A percentile compares a stretch with the other conserved stretches of the same genome.
Conservation (phyloP, 108 stramenopile species). For the Cyclotella atomus region DNA sequence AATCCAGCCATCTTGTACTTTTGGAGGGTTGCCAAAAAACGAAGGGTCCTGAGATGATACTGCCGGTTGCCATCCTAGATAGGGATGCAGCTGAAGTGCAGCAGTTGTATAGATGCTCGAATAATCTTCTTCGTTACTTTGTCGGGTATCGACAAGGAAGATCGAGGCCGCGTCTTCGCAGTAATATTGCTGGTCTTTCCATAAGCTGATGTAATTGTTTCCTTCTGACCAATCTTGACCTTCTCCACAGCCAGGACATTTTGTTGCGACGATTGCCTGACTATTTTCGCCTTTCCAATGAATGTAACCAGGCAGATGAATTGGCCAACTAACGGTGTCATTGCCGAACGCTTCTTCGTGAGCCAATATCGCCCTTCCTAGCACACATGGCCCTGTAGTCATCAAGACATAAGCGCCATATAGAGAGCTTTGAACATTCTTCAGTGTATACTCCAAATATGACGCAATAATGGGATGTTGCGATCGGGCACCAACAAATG, state of each 20-base stretch:
- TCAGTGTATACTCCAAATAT: neutral
- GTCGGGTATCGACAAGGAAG: constrained; percentile 2
- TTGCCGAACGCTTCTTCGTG: neutral
- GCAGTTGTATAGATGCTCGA: constrained; percentile 18
- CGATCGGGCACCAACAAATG: constrained; percentile 16
- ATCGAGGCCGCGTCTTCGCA: constrained; percentile 20
- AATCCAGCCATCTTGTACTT: constrained; percentile 50
- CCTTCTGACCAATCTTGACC: constrained; percentile 13
- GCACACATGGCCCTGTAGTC: constrained; percentile 6
- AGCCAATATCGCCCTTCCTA: neutral
- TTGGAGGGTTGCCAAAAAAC: constrained; percentile 36
- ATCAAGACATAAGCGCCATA: neutral
- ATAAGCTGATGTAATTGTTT: constrained; percentile 14
- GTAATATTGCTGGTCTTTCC: constrained; percentile 5
- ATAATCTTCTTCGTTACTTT: neutral
- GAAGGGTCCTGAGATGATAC: constrained; percentile 17
- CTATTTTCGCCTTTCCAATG: neutral
- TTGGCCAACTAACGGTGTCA: neutral
- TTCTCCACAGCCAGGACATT: constrained; percentile 18
- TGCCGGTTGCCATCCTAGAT: constrained; percentile 70
- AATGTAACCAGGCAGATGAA: neutral
- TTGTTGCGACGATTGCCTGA: constrained; percentile 13
- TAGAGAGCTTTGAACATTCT: constrained; percentile 5
- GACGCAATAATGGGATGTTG: constrained; percentile 6
- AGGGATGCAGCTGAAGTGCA: constrained; percentile 51